Evolutionary conservation across 202 grass and related monocot species (phyloP).

Genomic region (Digitaria exilis): DNA sequence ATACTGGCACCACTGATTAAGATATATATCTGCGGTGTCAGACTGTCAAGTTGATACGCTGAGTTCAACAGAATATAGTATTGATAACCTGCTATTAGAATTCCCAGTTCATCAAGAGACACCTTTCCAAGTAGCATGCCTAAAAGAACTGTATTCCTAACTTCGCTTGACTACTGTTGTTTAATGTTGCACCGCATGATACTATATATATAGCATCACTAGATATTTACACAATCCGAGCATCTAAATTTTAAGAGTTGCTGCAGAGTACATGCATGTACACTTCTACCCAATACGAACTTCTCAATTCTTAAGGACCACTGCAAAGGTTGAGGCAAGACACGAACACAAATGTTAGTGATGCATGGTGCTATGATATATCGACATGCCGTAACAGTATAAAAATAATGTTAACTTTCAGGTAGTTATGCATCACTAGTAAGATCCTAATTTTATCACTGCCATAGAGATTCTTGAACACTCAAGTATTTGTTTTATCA

Average conservation of each 20-base stretch:
- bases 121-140: slow-evolving; percentile 13
- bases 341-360: background rate
- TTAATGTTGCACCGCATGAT: background rate
- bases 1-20: slow-evolving; percentile 6
- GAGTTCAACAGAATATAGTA: slow-evolving; percentile 8
- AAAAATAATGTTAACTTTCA: slow-evolving; percentile 9
- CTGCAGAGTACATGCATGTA: background rate
- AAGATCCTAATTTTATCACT: slow-evolving; percentile 1
- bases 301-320: background rate
- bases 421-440: slow-evolving; percentile 14
- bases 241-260: background rate
- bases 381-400: background rate
- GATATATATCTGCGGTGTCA: too few species aligned
- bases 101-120: background rate
- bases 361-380: background rate
- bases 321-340: background rate
- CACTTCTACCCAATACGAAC: background rate
- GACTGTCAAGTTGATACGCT: background rate
- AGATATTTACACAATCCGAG: background rate
- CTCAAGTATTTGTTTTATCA: slow-evolving; percentile 22
- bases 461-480: slow-evolving; percentile 1
- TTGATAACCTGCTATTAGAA: slow-evolving; percentile 15
- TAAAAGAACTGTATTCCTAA: background rate
- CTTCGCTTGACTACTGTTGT: background rate
- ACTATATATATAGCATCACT: background rate